Evolutionary conservation across 305 asterid species (phyloP).

Genomic region (Solanum hybrid): DNA sequence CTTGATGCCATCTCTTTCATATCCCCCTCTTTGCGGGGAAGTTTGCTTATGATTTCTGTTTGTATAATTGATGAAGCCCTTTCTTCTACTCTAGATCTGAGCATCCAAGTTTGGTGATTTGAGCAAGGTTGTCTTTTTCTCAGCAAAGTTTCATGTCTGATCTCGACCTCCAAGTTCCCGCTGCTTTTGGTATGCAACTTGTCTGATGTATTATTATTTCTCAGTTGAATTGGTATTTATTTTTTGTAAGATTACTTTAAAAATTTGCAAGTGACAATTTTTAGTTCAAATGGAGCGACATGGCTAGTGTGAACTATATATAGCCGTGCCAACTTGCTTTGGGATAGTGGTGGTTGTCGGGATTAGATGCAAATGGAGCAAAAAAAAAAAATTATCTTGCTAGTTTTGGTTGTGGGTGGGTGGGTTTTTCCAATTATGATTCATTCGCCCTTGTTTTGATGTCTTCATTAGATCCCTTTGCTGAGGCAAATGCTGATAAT

Average conservation of each 20-base stretch:
- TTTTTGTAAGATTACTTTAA: not conserved
- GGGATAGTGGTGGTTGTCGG: not conserved
- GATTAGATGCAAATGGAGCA: not conserved
- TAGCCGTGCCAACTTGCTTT: not conserved
- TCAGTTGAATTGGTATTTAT: not conserved
- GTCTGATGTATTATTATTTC: not conserved
- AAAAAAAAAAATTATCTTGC: not conserved
- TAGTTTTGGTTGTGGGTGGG: not conserved
- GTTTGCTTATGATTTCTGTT: not conserved
- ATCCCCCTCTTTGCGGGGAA: not conserved
- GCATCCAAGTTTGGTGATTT: slow-evolving; percentile 17
- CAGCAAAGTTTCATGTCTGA: slow-evolving; percentile 61
- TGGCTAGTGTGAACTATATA: not conserved
- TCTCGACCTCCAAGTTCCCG: slow-evolving; percentile 49
- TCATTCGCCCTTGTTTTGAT: not conserved
- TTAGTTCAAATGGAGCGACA: not conserved
- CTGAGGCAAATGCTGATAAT: slow-evolving; percentile 61
- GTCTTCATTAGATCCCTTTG: slow-evolving; percentile 39
- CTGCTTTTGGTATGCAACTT: slow-evolving; percentile 37
- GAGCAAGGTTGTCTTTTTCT: slow-evolving; percentile 13
- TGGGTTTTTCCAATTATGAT: not conserved
- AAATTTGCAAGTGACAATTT: not conserved
- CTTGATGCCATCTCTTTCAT: not conserved
- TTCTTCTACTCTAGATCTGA: slow-evolving; percentile 25
- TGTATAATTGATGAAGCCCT: not conserved